Evolutionary conservation across 2,329 filamentous ascomycete genomes (phyloP), one percentile per base, ranked within the genome.

Genomic region (Scedosporium dehoogii): DNA sequence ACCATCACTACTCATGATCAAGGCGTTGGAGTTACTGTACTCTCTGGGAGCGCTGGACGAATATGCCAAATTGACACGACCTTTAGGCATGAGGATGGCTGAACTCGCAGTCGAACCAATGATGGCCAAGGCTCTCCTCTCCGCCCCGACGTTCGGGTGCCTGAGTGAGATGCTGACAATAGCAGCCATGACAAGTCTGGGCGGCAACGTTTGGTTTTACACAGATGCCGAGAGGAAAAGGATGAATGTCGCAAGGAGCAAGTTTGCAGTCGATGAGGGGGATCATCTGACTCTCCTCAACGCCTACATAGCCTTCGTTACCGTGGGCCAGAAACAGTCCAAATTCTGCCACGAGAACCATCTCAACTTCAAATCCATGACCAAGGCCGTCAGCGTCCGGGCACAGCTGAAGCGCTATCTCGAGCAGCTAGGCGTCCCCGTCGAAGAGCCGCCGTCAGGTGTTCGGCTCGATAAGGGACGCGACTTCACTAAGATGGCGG

Each of bases 201-300:
- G 92, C 64, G 90, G 91, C 4, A 87, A 84, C 56, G 82, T 96
- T 0, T 97, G 91, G 88, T 85, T 96, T 65, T 83, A 88, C 38
- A 87, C 91, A 67, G 88, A 92, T 25, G 89, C 85, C 44, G 88
- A 90, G 67, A 89, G 88, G 69, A 92, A 89, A 69, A 79, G 81
- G 59, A 84, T 89, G 71, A 91, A 96, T 70, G 86, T 82, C 21
- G 85, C 87, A 29, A 82, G 90, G 57, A 83, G 90, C 58, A 90
- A 89, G 69, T 97, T 97, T 70, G 91, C 93, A 0, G 92, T 88
- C 6, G 91, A 96, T 65, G 92, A 97, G 76, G 94, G 94, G 1
- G 94, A 99, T 69, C 93, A 97, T 69, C 76, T 97, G 25, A 97
- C 92, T 0, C 82, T 97, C 10, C 81, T 97, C 48, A 97, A 99